Conservation (phyloP, 208 protist species). For the Leishmania tropica region DNA sequence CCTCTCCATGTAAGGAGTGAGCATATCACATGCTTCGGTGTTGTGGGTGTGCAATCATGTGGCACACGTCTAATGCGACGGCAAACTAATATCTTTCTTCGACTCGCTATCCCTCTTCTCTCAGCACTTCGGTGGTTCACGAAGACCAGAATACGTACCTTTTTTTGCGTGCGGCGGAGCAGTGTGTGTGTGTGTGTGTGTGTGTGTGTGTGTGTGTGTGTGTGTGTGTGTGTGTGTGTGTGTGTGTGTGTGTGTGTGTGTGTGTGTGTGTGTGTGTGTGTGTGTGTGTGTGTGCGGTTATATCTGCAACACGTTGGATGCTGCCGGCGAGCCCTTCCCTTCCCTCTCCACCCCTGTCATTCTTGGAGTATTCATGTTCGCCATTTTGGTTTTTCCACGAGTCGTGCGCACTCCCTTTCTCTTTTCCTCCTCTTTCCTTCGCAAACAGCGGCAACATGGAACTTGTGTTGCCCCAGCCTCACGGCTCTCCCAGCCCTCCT, state of each 20-base stretch:
- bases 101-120: background rate
- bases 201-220: background rate
- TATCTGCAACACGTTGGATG: background rate
- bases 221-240: background rate
- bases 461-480: background rate
- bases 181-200: background rate
- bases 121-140: background rate
- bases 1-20: constrained; percentile 5
- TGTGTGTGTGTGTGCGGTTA: background rate
- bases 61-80: constrained; percentile 4
- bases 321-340: too few species aligned
- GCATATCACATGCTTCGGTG: background rate
- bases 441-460: background rate
- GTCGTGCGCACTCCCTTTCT: background rate
- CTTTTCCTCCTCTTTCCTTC: background rate
- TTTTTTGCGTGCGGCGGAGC: background rate
- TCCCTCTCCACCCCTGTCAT: background rate
- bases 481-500: background rate
- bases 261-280: background rate
- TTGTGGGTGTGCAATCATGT: background rate
- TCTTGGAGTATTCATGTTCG: background rate
- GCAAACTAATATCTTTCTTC: background rate
- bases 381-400: background rate
- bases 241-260: background rate
- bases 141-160: background rate